Conservation (phyloP, 768 basidiomycete species). For the Boletus huronensis region DNA sequence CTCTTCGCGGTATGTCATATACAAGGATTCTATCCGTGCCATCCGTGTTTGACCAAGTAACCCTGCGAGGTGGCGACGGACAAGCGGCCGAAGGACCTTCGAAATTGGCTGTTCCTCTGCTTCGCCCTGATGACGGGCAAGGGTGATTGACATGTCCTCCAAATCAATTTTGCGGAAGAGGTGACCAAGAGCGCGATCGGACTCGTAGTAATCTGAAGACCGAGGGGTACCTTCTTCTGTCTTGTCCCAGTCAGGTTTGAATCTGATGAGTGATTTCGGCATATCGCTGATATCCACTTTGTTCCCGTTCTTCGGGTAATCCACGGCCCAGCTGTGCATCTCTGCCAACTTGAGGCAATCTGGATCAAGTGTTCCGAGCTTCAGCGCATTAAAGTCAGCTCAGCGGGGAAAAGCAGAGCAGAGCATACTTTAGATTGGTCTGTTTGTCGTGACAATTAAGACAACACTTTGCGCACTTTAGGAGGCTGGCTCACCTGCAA, state of each 20-base stretch:
- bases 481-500: conserved; percentile 51
- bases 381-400: conserved; percentile 2
- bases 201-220: conserved; percentile 66
- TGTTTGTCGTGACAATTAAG: conserved; percentile 24
- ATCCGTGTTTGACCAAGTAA: not conserved
- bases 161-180: conserved; percentile 63
- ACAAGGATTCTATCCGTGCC: conserved; percentile 17
- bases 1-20: conserved; percentile 52
- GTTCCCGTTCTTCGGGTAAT: conserved; percentile 76
- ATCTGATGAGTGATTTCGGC: conserved; percentile 55
- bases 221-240: conserved; percentile 53
- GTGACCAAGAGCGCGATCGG: conserved; percentile 64
- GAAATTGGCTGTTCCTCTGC: conserved; percentile 34
- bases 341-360: conserved; percentile 56
- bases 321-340: conserved; percentile 63
- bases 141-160: conserved; percentile 29
- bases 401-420: not conserved
- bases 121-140: conserved; percentile 3
- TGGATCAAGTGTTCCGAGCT: conserved; percentile 61
- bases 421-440: conserved; percentile 65
- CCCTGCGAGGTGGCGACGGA: conserved; percentile 19
- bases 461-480: not conserved
- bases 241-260: conserved; percentile 79
- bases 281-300: conserved; percentile 53
- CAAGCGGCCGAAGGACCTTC: conserved; percentile 17